phyloP scores from a whole-genome alignment of 352 stramenopile species.

The Phytophthora syringae region DNA sequence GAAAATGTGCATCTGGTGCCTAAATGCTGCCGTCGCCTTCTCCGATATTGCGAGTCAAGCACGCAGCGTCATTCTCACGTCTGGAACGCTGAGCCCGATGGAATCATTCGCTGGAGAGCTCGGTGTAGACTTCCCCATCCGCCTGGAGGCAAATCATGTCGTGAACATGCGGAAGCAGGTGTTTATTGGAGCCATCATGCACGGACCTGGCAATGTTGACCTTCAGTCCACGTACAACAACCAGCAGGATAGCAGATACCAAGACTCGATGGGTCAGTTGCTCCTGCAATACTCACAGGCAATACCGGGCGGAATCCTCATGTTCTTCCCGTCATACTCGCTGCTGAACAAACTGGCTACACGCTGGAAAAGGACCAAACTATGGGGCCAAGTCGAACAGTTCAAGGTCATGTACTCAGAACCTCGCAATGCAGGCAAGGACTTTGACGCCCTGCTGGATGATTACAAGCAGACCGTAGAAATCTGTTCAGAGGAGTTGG shows the following conservation, averaged over 20 bases:
- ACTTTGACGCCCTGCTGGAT: conserved; percentile 82
- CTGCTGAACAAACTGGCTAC: conserved; percentile 75
- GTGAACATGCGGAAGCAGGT: conserved; percentile 90
- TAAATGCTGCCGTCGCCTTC: conserved; percentile 87
- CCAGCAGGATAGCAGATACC: conserved; percentile 80
- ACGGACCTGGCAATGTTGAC: conserved; percentile 68
- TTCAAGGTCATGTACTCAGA: conserved; percentile 74
- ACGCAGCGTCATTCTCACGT: conserved; percentile 84
- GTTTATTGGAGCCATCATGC: conserved; percentile 77
- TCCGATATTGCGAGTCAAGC: conserved; percentile 71
- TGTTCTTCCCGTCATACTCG: conserved; percentile 89
- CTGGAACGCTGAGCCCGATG: conserved; percentile 87
- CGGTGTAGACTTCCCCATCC: conserved; percentile 81
- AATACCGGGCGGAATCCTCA: conserved; percentile 81
- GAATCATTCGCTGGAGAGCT: conserved; percentile 88
- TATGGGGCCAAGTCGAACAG: conserved; percentile 66
- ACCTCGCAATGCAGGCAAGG: conserved; percentile 75
- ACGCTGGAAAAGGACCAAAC: conserved; percentile 74
- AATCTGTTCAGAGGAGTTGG: background rate
- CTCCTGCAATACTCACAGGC: conserved; percentile 70
- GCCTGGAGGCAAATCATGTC: conserved; percentile 86
- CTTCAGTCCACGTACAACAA: conserved; percentile 84
- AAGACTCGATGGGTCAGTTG: conserved; percentile 83
- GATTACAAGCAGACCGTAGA: conserved; percentile 64
- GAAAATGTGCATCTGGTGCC: conserved; percentile 89